Evolutionary conservation across 2,329 filamentous ascomycete species (phyloP).

Genomic region (Pezicula radicicola): DNA sequence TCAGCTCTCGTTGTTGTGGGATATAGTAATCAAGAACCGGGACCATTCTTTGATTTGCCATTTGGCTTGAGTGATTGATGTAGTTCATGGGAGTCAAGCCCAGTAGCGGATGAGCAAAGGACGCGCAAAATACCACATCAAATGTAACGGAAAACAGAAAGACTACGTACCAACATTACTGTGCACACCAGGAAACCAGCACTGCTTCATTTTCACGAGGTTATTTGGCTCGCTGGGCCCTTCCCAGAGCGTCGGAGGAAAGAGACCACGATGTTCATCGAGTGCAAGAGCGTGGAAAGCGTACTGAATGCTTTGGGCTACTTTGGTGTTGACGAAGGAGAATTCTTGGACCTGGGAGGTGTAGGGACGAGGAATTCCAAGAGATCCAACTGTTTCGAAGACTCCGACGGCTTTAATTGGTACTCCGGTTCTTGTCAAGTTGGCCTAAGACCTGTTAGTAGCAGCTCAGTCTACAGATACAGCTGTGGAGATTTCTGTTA

Average conservation of each 20-base stretch:
- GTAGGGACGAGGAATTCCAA: conserved; percentile 16
- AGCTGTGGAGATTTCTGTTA: too few species aligned
- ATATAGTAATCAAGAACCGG: too few species aligned
- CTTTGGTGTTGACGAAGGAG: conserved; percentile 38
- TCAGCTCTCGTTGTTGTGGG: too few species aligned
- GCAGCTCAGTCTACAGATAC: too few species aligned
- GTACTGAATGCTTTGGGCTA: conserved; percentile 38
- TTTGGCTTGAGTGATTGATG: too few species aligned
- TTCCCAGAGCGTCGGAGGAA: conserved; percentile 35
- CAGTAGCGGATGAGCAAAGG: too few species aligned
- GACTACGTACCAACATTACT: conserved; percentile 37
- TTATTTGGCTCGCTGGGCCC: conserved; percentile 6
- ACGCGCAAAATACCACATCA: too few species aligned
- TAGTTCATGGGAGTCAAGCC: too few species aligned
- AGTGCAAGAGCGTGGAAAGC: conserved; percentile 47
- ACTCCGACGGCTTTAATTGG: conserved; percentile 42
- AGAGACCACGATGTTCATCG: conserved; percentile 41
- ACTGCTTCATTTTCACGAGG: conserved; percentile 34
- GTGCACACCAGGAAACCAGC: conserved; percentile 44
- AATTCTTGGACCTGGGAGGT: conserved; percentile 27
- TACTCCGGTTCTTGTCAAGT: conserved; percentile 20
- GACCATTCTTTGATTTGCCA: too few species aligned
- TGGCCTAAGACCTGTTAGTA: conserved; percentile 10
- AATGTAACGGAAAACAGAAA: too few species aligned
- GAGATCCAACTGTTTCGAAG: conserved; percentile 43